Percentiles rank a stretch among this genome's conserved stretches.
Evolutionary conservation across 2,329 filamentous ascomycete species (phyloP).

Genomic region (Xylaria sp.): DNA sequence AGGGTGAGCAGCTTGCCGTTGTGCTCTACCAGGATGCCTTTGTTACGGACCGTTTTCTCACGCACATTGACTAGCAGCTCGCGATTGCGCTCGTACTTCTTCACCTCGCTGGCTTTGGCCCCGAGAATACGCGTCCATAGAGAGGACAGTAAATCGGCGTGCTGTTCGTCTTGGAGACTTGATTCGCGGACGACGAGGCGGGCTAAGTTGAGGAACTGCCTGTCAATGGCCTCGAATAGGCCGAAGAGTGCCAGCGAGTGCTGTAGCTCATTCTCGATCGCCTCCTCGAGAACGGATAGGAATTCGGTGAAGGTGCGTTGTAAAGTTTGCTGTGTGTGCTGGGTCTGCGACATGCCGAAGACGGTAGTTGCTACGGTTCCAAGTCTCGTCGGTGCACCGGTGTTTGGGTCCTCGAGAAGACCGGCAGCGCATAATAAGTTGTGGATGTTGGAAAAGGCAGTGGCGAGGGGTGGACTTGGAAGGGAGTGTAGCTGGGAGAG

Average conservation of each 20-base stretch:
- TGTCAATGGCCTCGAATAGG: conserved; percentile 92
- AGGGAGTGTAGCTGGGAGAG: conserved; percentile 74
- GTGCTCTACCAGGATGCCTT: conserved; percentile 85
- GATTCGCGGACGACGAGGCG: conserved; percentile 86
- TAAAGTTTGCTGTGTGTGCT: conserved; percentile 81
- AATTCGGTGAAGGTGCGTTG: conserved; percentile 91
- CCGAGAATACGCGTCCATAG: conserved; percentile 90
- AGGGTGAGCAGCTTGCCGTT: conserved; percentile 84
- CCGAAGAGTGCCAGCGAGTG: conserved; percentile 83
- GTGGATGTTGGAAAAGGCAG: conserved; percentile 85
- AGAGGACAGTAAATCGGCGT: conserved; percentile 82
- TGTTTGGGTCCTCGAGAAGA: conserved; percentile 63
- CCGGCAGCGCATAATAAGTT: conserved; percentile 74
- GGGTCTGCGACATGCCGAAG: conserved; percentile 82
- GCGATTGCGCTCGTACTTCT: conserved; percentile 92
- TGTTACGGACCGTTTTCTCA: conserved; percentile 85
- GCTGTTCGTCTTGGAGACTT: conserved; percentile 80
- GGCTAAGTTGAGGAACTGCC: conserved; percentile 88
- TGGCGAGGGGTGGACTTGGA: conserved; percentile 71
- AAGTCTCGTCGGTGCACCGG: conserved; percentile 71
- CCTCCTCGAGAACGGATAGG: conserved; percentile 85
- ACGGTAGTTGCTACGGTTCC: conserved; percentile 76
- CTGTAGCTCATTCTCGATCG: conserved; percentile 84
- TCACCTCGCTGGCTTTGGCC: conserved; percentile 75
- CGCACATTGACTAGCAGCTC: conserved; percentile 81